These are phyloP conservation scores for Teunomyces barrocoloradensis DNA, from an alignment of 805 yeast genomes.

Conservation along the genomic window DNA sequence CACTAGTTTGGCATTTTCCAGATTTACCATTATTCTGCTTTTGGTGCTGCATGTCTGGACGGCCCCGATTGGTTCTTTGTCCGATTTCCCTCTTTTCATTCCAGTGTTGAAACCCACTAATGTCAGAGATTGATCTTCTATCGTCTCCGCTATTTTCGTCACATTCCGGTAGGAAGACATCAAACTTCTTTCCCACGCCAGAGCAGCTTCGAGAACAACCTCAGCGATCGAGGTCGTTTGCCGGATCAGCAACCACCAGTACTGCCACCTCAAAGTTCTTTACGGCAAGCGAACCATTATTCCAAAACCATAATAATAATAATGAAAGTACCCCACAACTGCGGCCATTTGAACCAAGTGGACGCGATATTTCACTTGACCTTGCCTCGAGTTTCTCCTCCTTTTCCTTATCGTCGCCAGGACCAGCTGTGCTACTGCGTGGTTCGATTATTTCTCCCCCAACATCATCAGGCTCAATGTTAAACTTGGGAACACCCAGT, in stretches of 20 bases:
- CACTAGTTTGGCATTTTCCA: too few species aligned
- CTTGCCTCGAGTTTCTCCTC: background rate
- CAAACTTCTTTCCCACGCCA: conserved; percentile 14
- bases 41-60: too few species aligned
- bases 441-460: background rate
- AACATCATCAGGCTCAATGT: background rate
- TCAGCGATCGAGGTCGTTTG: background rate
- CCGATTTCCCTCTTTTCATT: too few species aligned
- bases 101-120: background rate
- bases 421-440: background rate
- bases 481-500: conserved; percentile 3
- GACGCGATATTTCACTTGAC: background rate
- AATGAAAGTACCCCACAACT: background rate
- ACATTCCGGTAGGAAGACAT: conserved; percentile 10
- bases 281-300: conserved; percentile 3
- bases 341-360: background rate
- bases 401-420: background rate
- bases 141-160: conserved; percentile 4
- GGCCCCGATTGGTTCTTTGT: too few species aligned
- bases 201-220: background rate
- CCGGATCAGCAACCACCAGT: background rate
- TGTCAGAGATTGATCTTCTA: conserved; percentile 2
- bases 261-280: conserved; percentile 4
- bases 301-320: background rate
- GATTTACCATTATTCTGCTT: too few species aligned